Evolutionary conservation across 1,284 basidiomycete species (phyloP).

Genomic region (Cryptococcus jaspeensis): DNA sequence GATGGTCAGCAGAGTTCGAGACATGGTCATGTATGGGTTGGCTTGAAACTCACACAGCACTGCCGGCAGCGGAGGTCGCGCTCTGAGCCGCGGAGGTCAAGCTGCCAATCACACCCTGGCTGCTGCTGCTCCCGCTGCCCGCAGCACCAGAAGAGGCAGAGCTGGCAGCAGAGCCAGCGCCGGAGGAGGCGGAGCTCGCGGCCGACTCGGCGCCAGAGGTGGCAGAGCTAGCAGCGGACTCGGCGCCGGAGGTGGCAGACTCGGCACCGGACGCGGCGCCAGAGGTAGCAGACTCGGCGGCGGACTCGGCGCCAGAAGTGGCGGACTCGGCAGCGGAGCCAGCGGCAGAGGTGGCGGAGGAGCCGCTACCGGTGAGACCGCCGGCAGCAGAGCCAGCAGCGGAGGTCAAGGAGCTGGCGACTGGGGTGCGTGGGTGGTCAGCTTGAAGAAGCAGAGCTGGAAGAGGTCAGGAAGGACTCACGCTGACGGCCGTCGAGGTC

Average conservation of each 20-base stretch:
- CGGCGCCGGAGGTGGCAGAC: constrained; percentile 4
- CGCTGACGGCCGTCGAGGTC: constrained; percentile 14
- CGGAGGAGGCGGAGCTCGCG: constrained; percentile 5
- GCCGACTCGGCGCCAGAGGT: background rate
- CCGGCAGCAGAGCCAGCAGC: constrained; percentile 10
- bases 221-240: background rate
- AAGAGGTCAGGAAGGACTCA: constrained; percentile 6
- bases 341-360: constrained; percentile 13
- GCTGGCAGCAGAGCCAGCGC: constrained; percentile 3
- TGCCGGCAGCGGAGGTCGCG: background rate
- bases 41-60: background rate
- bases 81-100: background rate
- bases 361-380: constrained; percentile 10
- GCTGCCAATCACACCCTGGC: too few relatives aligned
- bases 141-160: too few relatives aligned
- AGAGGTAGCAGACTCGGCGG: constrained; percentile 2
- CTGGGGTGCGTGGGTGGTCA: constrained; percentile 3
- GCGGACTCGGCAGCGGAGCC: constrained; percentile 6
- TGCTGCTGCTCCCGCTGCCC: background rate
- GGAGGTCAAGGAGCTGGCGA: constrained; percentile 6
- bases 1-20: too few relatives aligned
- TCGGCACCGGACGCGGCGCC: constrained; percentile 1
- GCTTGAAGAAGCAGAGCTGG: background rate
- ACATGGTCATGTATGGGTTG: too few relatives aligned
- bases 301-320: constrained; percentile 12